These are phyloP conservation scores for Mucor racemosus DNA, from an alignment of 371 early-diverging fungal genomes.

Conservation along the genomic window DNA sequence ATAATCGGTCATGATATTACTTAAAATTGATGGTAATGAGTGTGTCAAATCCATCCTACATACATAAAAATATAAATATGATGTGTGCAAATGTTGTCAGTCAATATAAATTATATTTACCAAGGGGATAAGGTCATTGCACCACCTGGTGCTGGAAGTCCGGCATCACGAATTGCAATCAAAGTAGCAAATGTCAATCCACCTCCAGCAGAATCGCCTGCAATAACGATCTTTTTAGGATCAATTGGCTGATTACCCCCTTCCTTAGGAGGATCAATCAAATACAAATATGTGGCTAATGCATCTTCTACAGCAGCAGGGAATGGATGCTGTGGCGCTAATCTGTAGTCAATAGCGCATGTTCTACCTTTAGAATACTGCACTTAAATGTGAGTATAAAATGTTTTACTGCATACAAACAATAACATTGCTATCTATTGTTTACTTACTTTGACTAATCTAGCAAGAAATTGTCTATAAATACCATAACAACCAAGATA, in stretches of 20 bases:
- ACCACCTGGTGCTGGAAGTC: constrained; percentile 56
- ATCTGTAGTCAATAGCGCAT: constrained; percentile 73
- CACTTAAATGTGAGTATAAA: neutral
- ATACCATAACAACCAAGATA: constrained; percentile 53
- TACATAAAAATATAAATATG: neutral
- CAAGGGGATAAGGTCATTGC: constrained; percentile 52
- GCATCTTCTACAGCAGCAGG: constrained; percentile 85
- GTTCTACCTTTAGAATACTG: constrained; percentile 37
- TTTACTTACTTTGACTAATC: constrained; percentile 43
- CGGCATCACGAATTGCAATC: constrained; percentile 57
- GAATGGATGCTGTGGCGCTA: constrained; percentile 84
- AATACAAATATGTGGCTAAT: constrained; percentile 70
- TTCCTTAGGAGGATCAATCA: constrained; percentile 62
- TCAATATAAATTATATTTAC: constrained; percentile 25
- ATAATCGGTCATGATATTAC: constrained; percentile 64
- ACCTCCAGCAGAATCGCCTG: constrained; percentile 87
- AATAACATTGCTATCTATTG: neutral
- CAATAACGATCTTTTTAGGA: constrained; percentile 71
- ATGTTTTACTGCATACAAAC: too few species aligned
- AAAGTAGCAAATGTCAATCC: constrained; percentile 57
- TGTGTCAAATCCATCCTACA: constrained; percentile 63
- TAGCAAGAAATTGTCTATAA: constrained; percentile 50
- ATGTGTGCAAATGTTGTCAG: neutral
- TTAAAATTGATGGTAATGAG: constrained; percentile 65
- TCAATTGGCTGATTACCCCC: constrained; percentile 42